These are phyloP conservation scores for Symbiodinium pilosum DNA, from an alignment of 73 alveolate genomes.

Conservation along the genomic window DNA sequence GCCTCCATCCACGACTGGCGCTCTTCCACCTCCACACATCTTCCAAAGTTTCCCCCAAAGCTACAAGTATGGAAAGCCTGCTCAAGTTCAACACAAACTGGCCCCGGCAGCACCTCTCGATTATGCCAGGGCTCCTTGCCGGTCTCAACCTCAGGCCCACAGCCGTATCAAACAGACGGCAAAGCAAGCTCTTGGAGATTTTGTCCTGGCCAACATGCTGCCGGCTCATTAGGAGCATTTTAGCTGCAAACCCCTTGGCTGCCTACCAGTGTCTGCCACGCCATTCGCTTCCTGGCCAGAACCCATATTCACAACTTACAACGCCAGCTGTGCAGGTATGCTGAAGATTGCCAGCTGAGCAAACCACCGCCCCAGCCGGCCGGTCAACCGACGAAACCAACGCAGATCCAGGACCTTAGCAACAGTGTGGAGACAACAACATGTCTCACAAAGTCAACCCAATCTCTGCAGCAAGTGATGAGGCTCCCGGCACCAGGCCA, in stretches of 20 bases:
- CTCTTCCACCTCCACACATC: neutral
- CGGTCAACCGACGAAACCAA: slow-evolving; percentile 47
- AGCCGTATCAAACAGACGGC: too few relatives aligned
- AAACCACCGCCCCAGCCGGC: slow-evolving; percentile 27
- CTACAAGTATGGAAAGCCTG: neutral
- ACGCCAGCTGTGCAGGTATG: too few relatives aligned
- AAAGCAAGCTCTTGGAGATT: too few relatives aligned
- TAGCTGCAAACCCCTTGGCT: too few relatives aligned
- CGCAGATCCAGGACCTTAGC: slow-evolving; percentile 44
- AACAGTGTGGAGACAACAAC: neutral
- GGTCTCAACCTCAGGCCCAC: neutral
- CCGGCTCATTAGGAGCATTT: too few relatives aligned
- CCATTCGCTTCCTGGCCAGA: neutral
- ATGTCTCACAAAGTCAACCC: too few relatives aligned
- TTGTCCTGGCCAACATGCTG: too few relatives aligned
- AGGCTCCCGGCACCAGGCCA: neutral
- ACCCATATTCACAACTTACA: too few relatives aligned
- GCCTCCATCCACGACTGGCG: slow-evolving; percentile 10
- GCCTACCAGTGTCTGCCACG: slow-evolving; percentile 2
- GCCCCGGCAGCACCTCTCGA: neutral
- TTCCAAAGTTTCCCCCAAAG: neutral
- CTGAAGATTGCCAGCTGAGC: too few relatives aligned
- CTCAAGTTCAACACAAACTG: neutral
- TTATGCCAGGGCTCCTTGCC: slow-evolving; percentile 7
- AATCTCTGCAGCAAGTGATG: too few relatives aligned